These are phyloP conservation scores for Fraxinus dipetala DNA, from an alignment of 305 asterid species.

Conservation along the genomic window DNA sequence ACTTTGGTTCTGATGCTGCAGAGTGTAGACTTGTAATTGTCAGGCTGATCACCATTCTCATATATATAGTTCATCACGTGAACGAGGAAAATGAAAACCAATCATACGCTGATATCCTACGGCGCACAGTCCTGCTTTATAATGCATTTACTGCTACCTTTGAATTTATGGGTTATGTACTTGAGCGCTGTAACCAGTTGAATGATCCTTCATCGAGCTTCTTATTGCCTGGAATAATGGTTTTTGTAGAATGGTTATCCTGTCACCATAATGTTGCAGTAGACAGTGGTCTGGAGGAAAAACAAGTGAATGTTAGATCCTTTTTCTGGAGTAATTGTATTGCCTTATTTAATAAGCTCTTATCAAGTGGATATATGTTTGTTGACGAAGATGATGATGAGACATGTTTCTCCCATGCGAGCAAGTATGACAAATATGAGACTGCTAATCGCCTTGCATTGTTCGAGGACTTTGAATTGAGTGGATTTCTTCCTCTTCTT, in stretches of 20 bases:
- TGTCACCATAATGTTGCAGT: neutral
- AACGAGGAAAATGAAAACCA: neutral
- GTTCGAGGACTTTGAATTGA: conserved; percentile 85
- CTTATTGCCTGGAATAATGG: neutral
- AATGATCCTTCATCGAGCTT: neutral
- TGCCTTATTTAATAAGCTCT: neutral
- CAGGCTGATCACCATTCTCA: neutral
- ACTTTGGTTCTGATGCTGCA: neutral
- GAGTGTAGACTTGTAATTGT: neutral
- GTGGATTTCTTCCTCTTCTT: conserved; percentile 71
- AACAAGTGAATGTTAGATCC: neutral
- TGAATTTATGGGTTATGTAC: neutral
- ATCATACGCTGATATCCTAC: neutral
- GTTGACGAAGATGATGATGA: neutral
- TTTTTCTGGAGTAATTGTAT: neutral
- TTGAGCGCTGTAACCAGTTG: neutral
- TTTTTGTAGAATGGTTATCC: neutral
- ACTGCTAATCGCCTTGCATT: conserved; percentile 76
- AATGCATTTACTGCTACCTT: neutral
- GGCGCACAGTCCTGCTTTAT: neutral
- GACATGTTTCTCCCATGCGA: conserved; percentile 56
- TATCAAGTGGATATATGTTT: neutral
- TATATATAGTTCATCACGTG: neutral
- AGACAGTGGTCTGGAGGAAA: neutral
- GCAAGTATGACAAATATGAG: conserved; percentile 80